Evolutionary conservation across 1,284 basidiomycete genomes (phyloP).

Genomic region (Cystobasidium pallidum): DNA sequence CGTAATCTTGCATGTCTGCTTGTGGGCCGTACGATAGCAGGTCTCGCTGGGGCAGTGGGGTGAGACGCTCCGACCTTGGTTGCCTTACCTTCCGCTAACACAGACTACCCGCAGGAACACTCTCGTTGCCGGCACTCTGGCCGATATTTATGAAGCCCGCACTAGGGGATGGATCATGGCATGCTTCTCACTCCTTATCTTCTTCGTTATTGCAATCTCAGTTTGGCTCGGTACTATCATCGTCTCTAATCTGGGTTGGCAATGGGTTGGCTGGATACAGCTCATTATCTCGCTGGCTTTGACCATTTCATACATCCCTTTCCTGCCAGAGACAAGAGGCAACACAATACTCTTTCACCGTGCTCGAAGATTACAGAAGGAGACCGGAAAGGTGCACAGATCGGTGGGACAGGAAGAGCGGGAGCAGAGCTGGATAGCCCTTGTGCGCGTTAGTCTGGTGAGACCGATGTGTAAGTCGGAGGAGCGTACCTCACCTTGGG

Average conservation of each 20-base stretch:
- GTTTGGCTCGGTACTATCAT: slow-evolving; percentile 46
- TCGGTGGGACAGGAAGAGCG: slow-evolving; percentile 51
- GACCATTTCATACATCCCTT: slow-evolving; percentile 11
- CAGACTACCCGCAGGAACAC: slow-evolving; percentile 42
- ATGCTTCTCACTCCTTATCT: slow-evolving; percentile 42
- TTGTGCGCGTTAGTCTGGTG: slow-evolving; percentile 52
- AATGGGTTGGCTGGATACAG: slow-evolving; percentile 53
- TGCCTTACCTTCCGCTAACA: not conserved
- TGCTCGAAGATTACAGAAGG: slow-evolving; percentile 21
- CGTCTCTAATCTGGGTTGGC: slow-evolving; percentile 47
- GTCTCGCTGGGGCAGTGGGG: slow-evolving; percentile 52
- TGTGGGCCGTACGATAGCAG: slow-evolving; percentile 51
- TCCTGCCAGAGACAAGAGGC: slow-evolving; percentile 40
- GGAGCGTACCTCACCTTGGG: too few relatives aligned
- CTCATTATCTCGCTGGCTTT: slow-evolving; percentile 15
- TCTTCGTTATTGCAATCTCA: slow-evolving; percentile 52
- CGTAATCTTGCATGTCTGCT: slow-evolving; percentile 51
- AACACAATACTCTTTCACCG: slow-evolving; percentile 37
- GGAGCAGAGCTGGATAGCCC: slow-evolving; percentile 47
- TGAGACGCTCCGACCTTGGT: not conserved
- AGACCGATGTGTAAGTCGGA: slow-evolving; percentile 50
- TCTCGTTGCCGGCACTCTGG: slow-evolving; percentile 53
- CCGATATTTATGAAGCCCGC: slow-evolving; percentile 27
- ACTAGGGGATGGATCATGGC: slow-evolving; percentile 51
- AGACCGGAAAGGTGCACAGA: slow-evolving; percentile 50